Evolutionary conservation across 495 filamentous ascomycete genomes (phyloP).

Genomic region (Podospora comata): DNA sequence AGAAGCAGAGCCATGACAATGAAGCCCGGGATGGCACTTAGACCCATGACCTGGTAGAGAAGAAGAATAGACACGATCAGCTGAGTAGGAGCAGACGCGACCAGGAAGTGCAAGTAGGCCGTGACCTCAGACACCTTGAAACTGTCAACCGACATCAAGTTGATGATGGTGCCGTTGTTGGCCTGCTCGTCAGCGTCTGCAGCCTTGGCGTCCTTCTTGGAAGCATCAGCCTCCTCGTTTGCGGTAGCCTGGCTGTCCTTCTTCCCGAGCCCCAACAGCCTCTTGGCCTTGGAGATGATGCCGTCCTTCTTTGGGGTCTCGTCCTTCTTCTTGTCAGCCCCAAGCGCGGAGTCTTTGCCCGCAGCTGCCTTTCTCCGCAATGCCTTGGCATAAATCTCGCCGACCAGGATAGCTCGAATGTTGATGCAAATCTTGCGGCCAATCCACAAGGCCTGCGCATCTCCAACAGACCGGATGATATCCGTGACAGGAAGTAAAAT

Average conservation of each 20-base stretch:
- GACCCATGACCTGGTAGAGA: constrained; percentile 84
- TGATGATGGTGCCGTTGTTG: constrained; percentile 94
- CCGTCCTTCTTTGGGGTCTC: constrained; percentile 44
- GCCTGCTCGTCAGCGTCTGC: constrained; percentile 65
- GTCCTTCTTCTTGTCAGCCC: constrained; percentile 45
- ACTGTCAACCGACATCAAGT: constrained; percentile 97
- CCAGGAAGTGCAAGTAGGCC: constrained; percentile 87
- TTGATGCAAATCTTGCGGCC: constrained; percentile 92
- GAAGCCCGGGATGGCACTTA: constrained; percentile 91
- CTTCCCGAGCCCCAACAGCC: constrained; percentile 60
- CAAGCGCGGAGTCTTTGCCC: constrained; percentile 65
- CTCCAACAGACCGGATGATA: constrained; percentile 69
- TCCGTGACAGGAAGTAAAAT: constrained; percentile 82
- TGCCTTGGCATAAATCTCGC: constrained; percentile 96
- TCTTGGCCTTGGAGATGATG: constrained; percentile 46
- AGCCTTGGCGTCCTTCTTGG: constrained; percentile 36
- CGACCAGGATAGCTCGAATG: constrained; percentile 90
- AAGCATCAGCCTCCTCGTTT: constrained; percentile 31
- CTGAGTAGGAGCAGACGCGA: constrained; percentile 81
- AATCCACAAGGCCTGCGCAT: constrained; percentile 87
- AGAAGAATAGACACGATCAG: constrained; percentile 66
- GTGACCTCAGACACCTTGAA: constrained; percentile 96
- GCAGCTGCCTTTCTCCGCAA: constrained; percentile 87
- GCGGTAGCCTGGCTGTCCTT: constrained; percentile 32
- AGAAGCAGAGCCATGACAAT: constrained; percentile 85